Conservation (phyloP, 2,329 filamentous ascomycete genomes). For the Plectosphaerella plurivora region DNA sequence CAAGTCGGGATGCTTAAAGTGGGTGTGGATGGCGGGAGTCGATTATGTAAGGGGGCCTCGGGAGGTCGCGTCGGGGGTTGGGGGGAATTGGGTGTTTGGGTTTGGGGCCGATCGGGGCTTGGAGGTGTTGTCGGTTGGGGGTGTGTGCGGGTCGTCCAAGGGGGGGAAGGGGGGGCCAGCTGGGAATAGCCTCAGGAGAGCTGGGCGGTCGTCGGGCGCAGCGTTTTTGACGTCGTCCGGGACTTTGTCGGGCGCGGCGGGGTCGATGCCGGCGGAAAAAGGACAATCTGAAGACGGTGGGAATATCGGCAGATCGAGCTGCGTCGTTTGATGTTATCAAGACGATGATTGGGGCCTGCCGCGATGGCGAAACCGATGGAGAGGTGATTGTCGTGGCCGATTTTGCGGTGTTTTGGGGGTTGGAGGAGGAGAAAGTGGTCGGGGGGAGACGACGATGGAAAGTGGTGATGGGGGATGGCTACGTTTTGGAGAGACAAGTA, state of each 20-base stretch:
- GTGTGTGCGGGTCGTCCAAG: slow-evolving; percentile 10
- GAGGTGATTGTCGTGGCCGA: slow-evolving; percentile 23
- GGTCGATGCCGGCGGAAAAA: background rate
- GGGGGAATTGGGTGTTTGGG: background rate
- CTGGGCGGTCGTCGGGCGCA: background rate
- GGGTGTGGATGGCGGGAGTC: background rate
- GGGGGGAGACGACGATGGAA: slow-evolving; percentile 17
- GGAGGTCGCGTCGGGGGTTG: slow-evolving; percentile 3
- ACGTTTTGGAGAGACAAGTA: slow-evolving; percentile 36
- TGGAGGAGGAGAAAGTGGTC: slow-evolving; percentile 19
- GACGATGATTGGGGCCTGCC: slow-evolving; percentile 22
- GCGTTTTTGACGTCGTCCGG: slow-evolving; percentile 8
- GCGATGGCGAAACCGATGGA: slow-evolving; percentile 34
- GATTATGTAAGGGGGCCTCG: slow-evolving; percentile 12
- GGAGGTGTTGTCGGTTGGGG: slow-evolving; percentile 1
- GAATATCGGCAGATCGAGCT: background rate
- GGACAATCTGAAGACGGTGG: background rate
- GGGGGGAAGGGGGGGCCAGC: slow-evolving; percentile 2
- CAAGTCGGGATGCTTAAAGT: too few relatives aligned
- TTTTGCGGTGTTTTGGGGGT: slow-evolving; percentile 28
- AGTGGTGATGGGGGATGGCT: slow-evolving; percentile 43
- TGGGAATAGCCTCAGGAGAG: slow-evolving; percentile 17
- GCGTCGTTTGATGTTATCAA: slow-evolving; percentile 24
- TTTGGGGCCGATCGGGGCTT: background rate
- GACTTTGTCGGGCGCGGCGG: background rate